phyloP scores from a whole-genome alignment of 805 yeast species.

The Yamadazyma sp. region DNA sequence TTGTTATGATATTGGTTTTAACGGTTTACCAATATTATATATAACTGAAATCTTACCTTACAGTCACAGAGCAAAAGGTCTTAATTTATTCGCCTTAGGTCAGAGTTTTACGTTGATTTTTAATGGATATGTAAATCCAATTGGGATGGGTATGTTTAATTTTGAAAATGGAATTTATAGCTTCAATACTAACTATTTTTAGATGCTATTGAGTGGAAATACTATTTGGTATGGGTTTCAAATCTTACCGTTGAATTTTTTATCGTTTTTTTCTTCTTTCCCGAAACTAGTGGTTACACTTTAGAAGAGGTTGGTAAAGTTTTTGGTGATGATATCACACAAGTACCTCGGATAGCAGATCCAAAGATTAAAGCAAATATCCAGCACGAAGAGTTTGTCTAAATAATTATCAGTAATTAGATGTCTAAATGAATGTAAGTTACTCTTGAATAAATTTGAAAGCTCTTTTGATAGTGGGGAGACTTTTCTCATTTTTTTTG shows the following conservation, averaged over 20 bases:
- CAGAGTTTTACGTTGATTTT: slow-evolving; percentile 18
- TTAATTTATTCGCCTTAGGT: slow-evolving; percentile 23
- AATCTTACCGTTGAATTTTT: slow-evolving; percentile 20
- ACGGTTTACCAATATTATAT: slow-evolving; percentile 46
- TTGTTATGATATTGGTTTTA: slow-evolving; percentile 29
- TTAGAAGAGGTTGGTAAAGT: slow-evolving; percentile 33
- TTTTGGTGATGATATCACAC: slow-evolving; percentile 23
- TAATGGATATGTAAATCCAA: slow-evolving; percentile 29
- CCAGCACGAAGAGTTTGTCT: no score
- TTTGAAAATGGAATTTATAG: no score
- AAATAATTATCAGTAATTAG: no score
- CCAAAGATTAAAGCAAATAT: no score
- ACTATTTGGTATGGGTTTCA: slow-evolving; percentile 30
- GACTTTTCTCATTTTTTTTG: no score
- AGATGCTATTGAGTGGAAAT: slow-evolving; percentile 42
- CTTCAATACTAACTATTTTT: no score
- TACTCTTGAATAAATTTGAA: no score
- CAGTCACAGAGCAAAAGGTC: slow-evolving; percentile 40
- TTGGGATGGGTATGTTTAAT: no score
- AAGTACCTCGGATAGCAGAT: no score
- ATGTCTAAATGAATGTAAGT: no score
- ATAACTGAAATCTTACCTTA: slow-evolving; percentile 41
- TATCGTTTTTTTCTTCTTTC: slow-evolving; percentile 22
- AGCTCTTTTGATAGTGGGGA: no score
- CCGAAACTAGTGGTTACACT: slow-evolving; percentile 32